A percentile compares a stretch with the other conserved stretches of the same genome.
These are phyloP conservation scores for Coemansia sp. DNA, from an alignment of 192 early-diverging fungal genomes.

Conservation along the genomic window DNA sequence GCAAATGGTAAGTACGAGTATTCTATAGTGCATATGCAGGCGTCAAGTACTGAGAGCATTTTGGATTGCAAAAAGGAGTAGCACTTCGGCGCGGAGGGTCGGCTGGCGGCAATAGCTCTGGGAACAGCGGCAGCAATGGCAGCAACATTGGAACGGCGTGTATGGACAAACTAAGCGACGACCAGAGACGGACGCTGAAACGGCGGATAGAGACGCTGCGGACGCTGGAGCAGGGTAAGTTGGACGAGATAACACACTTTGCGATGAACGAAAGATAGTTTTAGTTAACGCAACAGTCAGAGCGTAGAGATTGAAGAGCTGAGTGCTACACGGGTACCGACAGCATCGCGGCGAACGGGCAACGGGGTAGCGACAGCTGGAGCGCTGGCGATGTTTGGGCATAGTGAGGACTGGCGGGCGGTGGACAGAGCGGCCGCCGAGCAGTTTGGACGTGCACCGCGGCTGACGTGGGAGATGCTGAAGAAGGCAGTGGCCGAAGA, in stretches of 20 bases:
- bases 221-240: constrained; percentile 44
- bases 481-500: constrained; percentile 56
- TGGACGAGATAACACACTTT: background rate
- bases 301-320: constrained; percentile 40
- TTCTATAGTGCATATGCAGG: background rate
- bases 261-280: background rate
- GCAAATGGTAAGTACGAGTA: constrained; percentile 25
- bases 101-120: constrained; percentile 15
- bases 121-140: constrained; percentile 9
- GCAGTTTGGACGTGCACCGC: constrained; percentile 23
- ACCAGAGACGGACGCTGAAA: constrained; percentile 45
- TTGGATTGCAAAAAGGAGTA: constrained; percentile 1
- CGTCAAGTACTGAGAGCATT: background rate
- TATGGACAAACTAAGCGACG: constrained; percentile 38
- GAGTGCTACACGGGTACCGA: constrained; percentile 23
- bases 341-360: constrained; percentile 16
- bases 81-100: constrained; percentile 29
- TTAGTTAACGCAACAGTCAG: background rate
- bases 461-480: constrained; percentile 51
- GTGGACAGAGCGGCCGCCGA: constrained; percentile 1
- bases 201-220: constrained; percentile 42
- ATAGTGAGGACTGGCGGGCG: constrained; percentile 28
- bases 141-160: constrained; percentile 7
- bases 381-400: constrained; percentile 31
- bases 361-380: constrained; percentile 19